Evolutionary conservation across 192 early-diverging fungal species (phyloP).

Genomic region (Podila minutissima): DNA sequence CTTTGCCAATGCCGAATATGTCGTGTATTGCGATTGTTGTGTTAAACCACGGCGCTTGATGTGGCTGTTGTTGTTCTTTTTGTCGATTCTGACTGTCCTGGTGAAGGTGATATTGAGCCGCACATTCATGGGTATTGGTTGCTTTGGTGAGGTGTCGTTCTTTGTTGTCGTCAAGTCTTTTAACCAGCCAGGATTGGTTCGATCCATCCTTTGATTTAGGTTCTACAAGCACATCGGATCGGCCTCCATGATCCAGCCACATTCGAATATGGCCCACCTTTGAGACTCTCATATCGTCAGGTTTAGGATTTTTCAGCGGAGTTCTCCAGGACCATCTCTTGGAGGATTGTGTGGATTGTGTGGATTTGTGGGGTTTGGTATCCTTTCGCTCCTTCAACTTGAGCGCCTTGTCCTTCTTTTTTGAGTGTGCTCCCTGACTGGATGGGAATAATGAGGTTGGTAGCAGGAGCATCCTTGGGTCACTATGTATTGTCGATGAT

Average conservation of each 20-base stretch:
- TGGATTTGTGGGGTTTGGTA: not conserved
- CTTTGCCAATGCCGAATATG: conserved; percentile 33
- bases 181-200: not conserved
- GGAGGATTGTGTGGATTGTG: not conserved
- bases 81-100: not conserved
- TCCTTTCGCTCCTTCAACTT: too few relatives aligned
- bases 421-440: not conserved
- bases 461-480: not conserved
- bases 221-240: not conserved
- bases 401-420: too few relatives aligned
- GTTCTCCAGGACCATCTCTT: not conserved
- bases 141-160: too few relatives aligned
- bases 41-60: not conserved
- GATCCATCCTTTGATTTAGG: not conserved
- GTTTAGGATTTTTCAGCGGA: not conserved
- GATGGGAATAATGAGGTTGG: not conserved
- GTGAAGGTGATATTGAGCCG: not conserved
- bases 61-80: not conserved
- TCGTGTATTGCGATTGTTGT: conserved; percentile 30
- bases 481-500: not conserved
- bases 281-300: not conserved
- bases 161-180: too few relatives aligned
- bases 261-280: not conserved
- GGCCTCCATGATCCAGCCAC: not conserved
- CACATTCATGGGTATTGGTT: too few relatives aligned